Evolutionary conservation across 2,329 filamentous ascomycete species (phyloP).

Genomic region (Lasiodiplodia sp.): DNA sequence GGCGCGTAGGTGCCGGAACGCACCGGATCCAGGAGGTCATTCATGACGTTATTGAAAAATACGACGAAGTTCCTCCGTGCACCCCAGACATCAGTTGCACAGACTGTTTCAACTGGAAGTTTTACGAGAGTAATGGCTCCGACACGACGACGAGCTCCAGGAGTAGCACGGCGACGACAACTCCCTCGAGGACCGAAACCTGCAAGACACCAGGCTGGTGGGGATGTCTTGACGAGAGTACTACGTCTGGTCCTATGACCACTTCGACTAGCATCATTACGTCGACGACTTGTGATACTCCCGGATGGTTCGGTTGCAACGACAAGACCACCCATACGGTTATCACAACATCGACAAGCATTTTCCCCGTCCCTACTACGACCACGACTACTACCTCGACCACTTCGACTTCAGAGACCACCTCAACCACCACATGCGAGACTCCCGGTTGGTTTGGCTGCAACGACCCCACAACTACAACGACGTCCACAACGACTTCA

Average conservation of each 20-base stretch:
- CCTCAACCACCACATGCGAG: constrained; percentile 52
- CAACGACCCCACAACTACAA: constrained; percentile 59
- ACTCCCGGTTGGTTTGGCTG: constrained; percentile 72
- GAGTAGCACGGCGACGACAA: constrained; percentile 63
- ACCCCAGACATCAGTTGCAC: constrained; percentile 76
- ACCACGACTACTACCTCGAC: constrained; percentile 42
- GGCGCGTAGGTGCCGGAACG: constrained; percentile 88
- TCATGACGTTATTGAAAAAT: constrained; percentile 82
- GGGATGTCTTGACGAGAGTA: constrained; percentile 76
- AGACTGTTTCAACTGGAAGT: constrained; percentile 94
- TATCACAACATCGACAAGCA: constrained; percentile 35
- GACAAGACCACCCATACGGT: constrained; percentile 41
- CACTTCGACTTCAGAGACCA: constrained; percentile 32
- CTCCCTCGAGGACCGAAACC: constrained; percentile 77
- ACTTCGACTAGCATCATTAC: constrained; percentile 44
- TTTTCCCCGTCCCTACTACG: constrained; percentile 22
- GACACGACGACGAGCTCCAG: constrained; percentile 70
- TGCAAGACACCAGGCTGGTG: constrained; percentile 95
- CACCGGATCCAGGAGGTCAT: constrained; percentile 92
- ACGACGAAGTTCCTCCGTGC: constrained; percentile 81
- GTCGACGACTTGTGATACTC: constrained; percentile 44
- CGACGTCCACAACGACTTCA: constrained; percentile 42
- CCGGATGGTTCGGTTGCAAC: constrained; percentile 32
- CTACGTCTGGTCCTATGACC: constrained; percentile 53
- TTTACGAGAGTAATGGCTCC: constrained; percentile 89